Conservation (phyloP, 768 basidiomycete genomes). For the Holtermanniella nyarrowii region DNA sequence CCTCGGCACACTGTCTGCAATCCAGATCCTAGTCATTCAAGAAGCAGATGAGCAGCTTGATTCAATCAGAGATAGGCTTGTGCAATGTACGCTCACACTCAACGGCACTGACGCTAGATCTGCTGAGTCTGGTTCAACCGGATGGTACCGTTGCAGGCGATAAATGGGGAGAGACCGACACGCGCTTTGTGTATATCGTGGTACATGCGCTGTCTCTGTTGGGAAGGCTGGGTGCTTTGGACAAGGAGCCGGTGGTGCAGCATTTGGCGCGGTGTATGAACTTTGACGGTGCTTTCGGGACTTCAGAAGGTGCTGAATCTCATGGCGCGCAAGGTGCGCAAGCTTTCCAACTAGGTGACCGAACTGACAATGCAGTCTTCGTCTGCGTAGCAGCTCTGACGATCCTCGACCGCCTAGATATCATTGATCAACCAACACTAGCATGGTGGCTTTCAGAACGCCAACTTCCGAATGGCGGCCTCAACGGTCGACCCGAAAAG, state of each 20-base stretch:
- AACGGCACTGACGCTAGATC: slow-evolving; percentile 48
- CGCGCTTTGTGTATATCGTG: slow-evolving; percentile 83
- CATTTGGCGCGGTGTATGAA: slow-evolving; percentile 74
- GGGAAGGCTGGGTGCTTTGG: slow-evolving; percentile 58
- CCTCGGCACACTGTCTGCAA: slow-evolving; percentile 73
- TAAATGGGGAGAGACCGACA: slow-evolving; percentile 80
- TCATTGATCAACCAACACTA: slow-evolving; percentile 64
- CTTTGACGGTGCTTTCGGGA: slow-evolving; percentile 93
- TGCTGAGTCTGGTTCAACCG: slow-evolving; percentile 65
- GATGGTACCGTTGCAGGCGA: slow-evolving; percentile 86
- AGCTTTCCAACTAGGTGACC: neutral
- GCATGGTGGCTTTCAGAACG: slow-evolving; percentile 91
- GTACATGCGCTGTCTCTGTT: slow-evolving; percentile 71
- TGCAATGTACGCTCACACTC: slow-evolving; percentile 52
- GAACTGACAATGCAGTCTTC: slow-evolving; percentile 52
- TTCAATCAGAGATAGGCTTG: slow-evolving; percentile 49
- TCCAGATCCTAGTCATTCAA: slow-evolving; percentile 82
- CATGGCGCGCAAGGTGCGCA: slow-evolving; percentile 76
- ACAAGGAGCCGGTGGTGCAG: slow-evolving; percentile 45
- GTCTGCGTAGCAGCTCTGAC: slow-evolving; percentile 80
- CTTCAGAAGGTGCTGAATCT: slow-evolving; percentile 71
- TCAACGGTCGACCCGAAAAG: slow-evolving; percentile 97
- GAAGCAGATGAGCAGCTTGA: slow-evolving; percentile 49
- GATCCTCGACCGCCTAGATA: slow-evolving; percentile 70
- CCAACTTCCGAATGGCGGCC: slow-evolving; percentile 81